Conservation (phyloP, 768 basidiomycete species). For the Gelatoporia subvermispora region DNA sequence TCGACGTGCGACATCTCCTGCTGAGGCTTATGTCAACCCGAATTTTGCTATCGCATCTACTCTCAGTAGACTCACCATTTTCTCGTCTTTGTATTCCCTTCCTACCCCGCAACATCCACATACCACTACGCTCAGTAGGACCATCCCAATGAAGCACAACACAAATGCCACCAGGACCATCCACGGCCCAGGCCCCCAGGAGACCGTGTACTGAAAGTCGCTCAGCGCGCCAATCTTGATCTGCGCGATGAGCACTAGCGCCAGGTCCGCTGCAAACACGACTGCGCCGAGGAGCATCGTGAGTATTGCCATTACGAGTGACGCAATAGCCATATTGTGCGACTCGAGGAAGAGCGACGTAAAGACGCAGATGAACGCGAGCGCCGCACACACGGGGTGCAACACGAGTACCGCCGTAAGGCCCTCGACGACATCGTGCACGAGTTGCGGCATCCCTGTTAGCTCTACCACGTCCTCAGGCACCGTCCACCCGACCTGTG, state of each 20-base stretch:
- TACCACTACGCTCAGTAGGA: constrained; percentile 56
- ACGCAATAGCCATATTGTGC: constrained; percentile 47
- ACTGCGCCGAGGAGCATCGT: constrained; percentile 50
- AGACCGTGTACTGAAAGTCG: constrained; percentile 38
- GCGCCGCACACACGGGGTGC: constrained; percentile 59
- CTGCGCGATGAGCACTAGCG: constrained; percentile 50
- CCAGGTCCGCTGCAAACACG: constrained; percentile 59
- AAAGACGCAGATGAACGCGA: constrained; percentile 50
- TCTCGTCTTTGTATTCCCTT: constrained; percentile 5
- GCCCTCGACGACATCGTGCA: constrained; percentile 41
- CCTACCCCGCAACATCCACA: constrained; percentile 69
- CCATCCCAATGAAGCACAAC: constrained; percentile 55
- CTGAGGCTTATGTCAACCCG: no score
- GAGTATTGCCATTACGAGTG: constrained; percentile 54
- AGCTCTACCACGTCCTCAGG: constrained; percentile 34
- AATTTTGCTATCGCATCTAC: no score
- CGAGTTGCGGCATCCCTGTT: constrained; percentile 40
- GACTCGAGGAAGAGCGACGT: constrained; percentile 57
- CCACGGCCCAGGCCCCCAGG: constrained; percentile 70
- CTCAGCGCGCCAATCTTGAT: constrained; percentile 36
- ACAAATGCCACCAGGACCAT: constrained; percentile 56
- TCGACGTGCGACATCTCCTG: no score
- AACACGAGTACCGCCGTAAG: constrained; percentile 53
- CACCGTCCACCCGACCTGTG: constrained; percentile 65
- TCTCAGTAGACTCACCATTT: no score